These are phyloP conservation scores for Coccinonectria pachysandricola DNA, from an alignment of 2,329 filamentous ascomycete genomes.

Conservation along the genomic window DNA sequence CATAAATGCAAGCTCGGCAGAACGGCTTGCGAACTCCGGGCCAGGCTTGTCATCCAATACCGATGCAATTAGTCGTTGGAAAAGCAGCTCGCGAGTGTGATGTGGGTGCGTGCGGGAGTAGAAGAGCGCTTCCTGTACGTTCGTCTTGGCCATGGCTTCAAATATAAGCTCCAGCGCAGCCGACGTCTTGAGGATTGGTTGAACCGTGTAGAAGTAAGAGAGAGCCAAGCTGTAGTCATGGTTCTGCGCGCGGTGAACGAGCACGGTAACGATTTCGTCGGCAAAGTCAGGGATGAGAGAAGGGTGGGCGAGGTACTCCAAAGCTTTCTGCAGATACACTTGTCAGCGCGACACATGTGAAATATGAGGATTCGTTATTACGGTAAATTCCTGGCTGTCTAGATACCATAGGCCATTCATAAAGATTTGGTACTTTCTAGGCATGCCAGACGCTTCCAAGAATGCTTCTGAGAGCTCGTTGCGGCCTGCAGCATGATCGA, in stretches of 20 bases:
- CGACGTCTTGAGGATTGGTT: constrained; percentile 57
- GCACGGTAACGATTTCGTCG: constrained; percentile 65
- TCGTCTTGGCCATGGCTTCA: constrained; percentile 54
- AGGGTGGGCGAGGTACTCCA: constrained; percentile 70
- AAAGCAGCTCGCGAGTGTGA: constrained; percentile 50
- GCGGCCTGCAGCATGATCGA: constrained; percentile 44
- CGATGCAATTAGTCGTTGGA: constrained; percentile 53
- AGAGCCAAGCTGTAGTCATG: constrained; percentile 57
- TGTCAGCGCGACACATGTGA: background rate
- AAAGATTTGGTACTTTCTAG: constrained; percentile 67
- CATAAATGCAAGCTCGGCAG: constrained; percentile 60
- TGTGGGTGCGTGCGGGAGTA: constrained; percentile 59
- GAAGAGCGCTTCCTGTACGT: constrained; percentile 61
- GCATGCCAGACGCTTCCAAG: constrained; percentile 52
- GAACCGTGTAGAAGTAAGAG: constrained; percentile 68
- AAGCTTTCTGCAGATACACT: constrained; percentile 39
- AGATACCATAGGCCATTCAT: constrained; percentile 76
- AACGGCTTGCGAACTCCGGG: constrained; percentile 40
- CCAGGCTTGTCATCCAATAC: constrained; percentile 37
- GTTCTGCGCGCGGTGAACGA: constrained; percentile 51
- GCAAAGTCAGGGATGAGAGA: constrained; percentile 71
- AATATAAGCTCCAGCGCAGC: constrained; percentile 58
- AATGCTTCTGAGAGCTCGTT: constrained; percentile 46
- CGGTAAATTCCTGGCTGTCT: constrained; percentile 60
- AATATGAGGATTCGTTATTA: constrained; percentile 19